Percentiles rank a stretch among this genome's conserved stretches.
Evolutionary conservation across 2,329 filamentous ascomycete species (phyloP).

Genomic region (Ceratocystiopsis sp.): DNA sequence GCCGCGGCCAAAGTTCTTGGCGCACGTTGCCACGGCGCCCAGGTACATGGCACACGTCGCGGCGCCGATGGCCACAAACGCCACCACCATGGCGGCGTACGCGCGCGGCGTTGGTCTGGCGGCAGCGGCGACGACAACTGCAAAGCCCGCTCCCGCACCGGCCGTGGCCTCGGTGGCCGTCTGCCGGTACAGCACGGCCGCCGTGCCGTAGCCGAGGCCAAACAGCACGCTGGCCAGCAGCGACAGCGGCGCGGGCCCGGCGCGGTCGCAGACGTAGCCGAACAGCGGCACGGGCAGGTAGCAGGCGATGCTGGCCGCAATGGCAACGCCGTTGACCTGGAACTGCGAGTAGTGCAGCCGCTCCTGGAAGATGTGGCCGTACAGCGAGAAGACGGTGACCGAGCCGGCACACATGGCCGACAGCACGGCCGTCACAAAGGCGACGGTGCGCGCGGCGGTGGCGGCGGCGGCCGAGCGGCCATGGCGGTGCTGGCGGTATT

Average conservation of each 20-base stretch:
- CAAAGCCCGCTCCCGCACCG: constrained; percentile 21
- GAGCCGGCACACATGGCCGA: constrained; percentile 68
- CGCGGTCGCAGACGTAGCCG: constrained; percentile 81
- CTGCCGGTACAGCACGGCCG: constrained; percentile 57
- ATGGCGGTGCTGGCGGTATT: background rate
- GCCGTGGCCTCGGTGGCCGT: constrained; percentile 18
- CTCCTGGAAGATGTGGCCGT: constrained; percentile 77
- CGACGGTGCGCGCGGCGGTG: constrained; percentile 21
- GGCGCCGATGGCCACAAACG: constrained; percentile 68
- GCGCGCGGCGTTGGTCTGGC: constrained; percentile 32
- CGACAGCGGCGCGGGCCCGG: constrained; percentile 62
- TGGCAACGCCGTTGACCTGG: constrained; percentile 80
- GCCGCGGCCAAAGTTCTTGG: constrained; percentile 91
- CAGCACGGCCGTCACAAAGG: constrained; percentile 37
- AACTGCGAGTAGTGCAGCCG: constrained; percentile 77
- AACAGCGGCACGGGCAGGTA: constrained; percentile 85
- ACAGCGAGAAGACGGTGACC: constrained; percentile 85
- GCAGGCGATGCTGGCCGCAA: constrained; percentile 70
- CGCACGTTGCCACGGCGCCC: constrained; percentile 79
- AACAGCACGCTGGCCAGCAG: constrained; percentile 58
- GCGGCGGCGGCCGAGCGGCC: constrained; percentile 11
- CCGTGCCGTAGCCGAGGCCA: constrained; percentile 64
- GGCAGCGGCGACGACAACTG: constrained; percentile 19
- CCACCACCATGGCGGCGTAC: constrained; percentile 67
- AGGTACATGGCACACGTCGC: constrained; percentile 85